Conservation (phyloP, 768 basidiomycete species). For the Myochromella boudieri region DNA sequence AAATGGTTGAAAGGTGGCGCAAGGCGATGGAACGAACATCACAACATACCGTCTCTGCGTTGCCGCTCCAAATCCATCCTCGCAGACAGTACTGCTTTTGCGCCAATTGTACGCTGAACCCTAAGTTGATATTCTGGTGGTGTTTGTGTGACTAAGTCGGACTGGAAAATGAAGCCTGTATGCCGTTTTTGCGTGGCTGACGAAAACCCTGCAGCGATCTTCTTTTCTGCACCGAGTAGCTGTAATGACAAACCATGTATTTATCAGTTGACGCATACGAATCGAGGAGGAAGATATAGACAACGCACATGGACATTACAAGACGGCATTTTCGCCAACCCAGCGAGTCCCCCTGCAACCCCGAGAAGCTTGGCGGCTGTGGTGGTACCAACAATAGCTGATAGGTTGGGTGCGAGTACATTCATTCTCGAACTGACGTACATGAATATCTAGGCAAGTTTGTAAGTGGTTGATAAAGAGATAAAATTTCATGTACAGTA, state of each 20-base stretch:
- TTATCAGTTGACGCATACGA: not conserved
- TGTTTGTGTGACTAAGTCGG: constrained; percentile 80
- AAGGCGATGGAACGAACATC: not conserved
- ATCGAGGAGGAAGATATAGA: not conserved
- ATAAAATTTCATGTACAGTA: no score
- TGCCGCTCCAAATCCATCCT: constrained; percentile 92
- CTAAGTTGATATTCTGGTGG: constrained; percentile 90
- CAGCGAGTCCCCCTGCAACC: constrained; percentile 90
- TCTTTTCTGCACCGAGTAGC: constrained; percentile 93
- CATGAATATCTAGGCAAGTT: constrained; percentile 76
- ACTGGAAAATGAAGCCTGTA: constrained; percentile 97
- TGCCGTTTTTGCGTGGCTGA: constrained; percentile 84
- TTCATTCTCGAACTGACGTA: constrained; percentile 99
- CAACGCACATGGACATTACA: constrained; percentile 84
- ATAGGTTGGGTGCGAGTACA: constrained; percentile 96
- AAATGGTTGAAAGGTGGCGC: not conserved
- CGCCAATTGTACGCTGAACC: constrained; percentile 90
- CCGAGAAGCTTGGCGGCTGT: constrained; percentile 98
- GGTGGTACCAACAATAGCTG: constrained; percentile 96
- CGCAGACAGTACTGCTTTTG: constrained; percentile 87
- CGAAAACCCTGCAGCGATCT: constrained; percentile 92
- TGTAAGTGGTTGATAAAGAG: no score
- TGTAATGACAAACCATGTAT: constrained; percentile 26
- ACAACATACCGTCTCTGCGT: constrained; percentile 67
- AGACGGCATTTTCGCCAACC: constrained; percentile 90